Evolutionary conservation across 2,329 filamentous ascomycete genomes (phyloP), one percentile per base, ranked within the genome.

Genomic region (Anthostomella pinea): DNA sequence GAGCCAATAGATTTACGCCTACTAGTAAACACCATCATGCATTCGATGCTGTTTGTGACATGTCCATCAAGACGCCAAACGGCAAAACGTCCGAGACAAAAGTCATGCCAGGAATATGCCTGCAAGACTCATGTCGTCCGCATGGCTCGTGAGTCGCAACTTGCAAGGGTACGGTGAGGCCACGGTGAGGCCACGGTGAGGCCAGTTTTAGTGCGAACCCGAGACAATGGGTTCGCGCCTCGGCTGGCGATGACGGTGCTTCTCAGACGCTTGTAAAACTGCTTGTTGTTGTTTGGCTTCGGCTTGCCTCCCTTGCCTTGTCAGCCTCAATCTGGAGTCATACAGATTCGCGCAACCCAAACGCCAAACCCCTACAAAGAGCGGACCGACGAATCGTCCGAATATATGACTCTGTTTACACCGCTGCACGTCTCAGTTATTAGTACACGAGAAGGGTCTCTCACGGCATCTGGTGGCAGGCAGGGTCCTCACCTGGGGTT

Each of bases 121-220:
- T 22, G 18, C 18, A n/a, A 32, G 20, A 22, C 20, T 32, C 18
- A 24, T n/a, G n/a, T n/a, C n/a, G n/a, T n/a, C n/a, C n/a, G n/a
- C 15, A 30, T 30, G 15, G 18, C 18, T 33, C 37, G 31, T 38
- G 33, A 17, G 32, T 28, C 24, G 25, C n/a, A n/a, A n/a, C n/a
- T n/a, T n/a, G n/a, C n/a, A n/a, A n/a, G n/a, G n/a, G n/a, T n/a
- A n/a, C n/a, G n/a, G n/a, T n/a, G n/a, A n/a, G n/a, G n/a, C n/a
- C n/a, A n/a, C n/a, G n/a, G n/a, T n/a, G n/a, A n/a, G n/a, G n/a
- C n/a, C n/a, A n/a, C n/a, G n/a, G n/a, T n/a, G n/a, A n/a, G n/a
- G n/a, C n/a, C n/a, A n/a, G n/a, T n/a, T n/a, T 35, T 51, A 48
- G 46, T 43, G 38, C 32, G 36, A 48, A 48, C 46, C 48, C 48